Base-by-base conservation (phyloP, 2,329 filamentous ascomycete genomes). In the Geosmithia putterillii region DNA sequence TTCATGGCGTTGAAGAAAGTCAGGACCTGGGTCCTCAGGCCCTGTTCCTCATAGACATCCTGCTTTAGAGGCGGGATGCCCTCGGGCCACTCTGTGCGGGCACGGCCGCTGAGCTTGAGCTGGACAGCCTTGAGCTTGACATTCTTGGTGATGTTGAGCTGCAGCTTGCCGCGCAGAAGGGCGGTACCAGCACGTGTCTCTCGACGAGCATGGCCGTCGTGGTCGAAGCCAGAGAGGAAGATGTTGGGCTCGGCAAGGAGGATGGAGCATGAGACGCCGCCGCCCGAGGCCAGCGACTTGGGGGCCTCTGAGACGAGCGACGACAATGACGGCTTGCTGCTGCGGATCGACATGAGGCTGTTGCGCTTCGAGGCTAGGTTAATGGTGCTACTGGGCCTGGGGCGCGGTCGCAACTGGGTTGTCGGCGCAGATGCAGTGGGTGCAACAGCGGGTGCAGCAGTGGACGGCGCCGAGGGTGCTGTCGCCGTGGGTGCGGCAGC, bases 61-160 rank as follows among this genome's bases (percentile, higher is more conserved):
- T 82, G 74, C 60, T 94, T 95, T 45, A 82, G 74, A 0, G 89
- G 88, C 3, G 92, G 90, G 23, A 96, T 92, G 42, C 88, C 87
- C 66, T 96, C 92, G 15, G 92, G 90, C 92, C 92, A 98, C 57
- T 95, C 88, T 1, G 92, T 96, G 49, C 83, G 77, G 3, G 88
- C 86, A 57, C 80, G 83, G 23, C 90, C 92, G 36, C 81, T 76
- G 52, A 98, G 85, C 54, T 86, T 90, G 42, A 98, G 70, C 6
- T 84, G 88, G 20, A 98, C 76, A 4, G 86, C 83, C 67, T 95
- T 95, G 51, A 98, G 81, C 64, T 98, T 98, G 40, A 88, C 79
- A 50, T 86, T 84, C 58, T 96, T 96, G 39, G 84, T 81, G 12
- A 96, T 76, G 46, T 82, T 82, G 35, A 98, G 60, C 53, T 86